Evolutionary conservation across 2,329 filamentous ascomycete species (phyloP).

Genomic region (Trichoderma sp.): DNA sequence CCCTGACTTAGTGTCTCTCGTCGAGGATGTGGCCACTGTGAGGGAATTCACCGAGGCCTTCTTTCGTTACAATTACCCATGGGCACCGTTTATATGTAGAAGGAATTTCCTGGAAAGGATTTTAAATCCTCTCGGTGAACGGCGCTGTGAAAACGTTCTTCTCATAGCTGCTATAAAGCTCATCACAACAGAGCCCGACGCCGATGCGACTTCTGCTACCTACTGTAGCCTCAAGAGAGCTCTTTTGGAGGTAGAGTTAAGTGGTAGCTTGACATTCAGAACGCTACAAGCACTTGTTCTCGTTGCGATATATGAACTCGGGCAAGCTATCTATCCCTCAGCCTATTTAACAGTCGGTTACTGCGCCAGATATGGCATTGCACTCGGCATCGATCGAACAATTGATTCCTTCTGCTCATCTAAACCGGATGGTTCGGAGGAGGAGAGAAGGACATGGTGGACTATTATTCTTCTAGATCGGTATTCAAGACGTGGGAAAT

Average conservation of each 20-base stretch:
- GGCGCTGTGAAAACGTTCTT: not conserved
- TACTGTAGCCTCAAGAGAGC: not conserved
- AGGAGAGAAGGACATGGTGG: not conserved
- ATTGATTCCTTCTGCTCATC: not conserved
- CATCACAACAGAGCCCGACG: not conserved
- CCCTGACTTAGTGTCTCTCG: not conserved
- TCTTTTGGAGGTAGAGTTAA: not conserved
- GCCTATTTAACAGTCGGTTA: not conserved
- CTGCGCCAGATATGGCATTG: not conserved
- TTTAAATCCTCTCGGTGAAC: not conserved
- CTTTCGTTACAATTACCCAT: not conserved
- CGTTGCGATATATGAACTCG: not conserved
- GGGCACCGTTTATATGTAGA: not conserved
- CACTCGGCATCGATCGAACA: not conserved
- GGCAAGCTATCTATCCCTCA: not conserved
- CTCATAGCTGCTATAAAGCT: not conserved
- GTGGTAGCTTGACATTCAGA: not conserved
- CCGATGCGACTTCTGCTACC: not conserved
- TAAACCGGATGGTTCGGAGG: not conserved
- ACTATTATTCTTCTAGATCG: not conserved
- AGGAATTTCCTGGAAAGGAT: not conserved
- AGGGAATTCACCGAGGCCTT: not conserved
- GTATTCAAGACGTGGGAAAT: not conserved
- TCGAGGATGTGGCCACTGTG: not conserved
- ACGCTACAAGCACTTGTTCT: not conserved